Base-by-base conservation (phyloP, 148 eudicot genomes). In the Heliosperma pusillum region DNA sequence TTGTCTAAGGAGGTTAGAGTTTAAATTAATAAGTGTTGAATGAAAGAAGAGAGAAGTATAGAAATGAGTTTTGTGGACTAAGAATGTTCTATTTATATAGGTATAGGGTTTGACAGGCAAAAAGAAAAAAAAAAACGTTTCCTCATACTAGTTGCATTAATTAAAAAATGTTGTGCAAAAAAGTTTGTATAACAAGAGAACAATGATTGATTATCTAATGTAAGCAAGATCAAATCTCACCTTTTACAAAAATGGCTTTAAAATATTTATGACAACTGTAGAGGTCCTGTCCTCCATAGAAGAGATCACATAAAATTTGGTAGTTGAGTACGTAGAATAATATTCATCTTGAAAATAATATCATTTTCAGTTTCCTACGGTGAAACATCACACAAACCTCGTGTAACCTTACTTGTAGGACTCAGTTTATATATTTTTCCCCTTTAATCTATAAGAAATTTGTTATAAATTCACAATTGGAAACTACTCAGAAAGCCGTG, bases 261-360 rank as follows among this genome's bases (percentile, higher is more conserved):
- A 13, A 47, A 70, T 64, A 75, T 66, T 80, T 79, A 79, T 82
- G 90, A 90, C 96, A 90, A 89, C 92, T 93, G 92, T 89, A 80
- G 76, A 61, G 78, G 66, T 82, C 65, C 79, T 82, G 83, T 81
- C 87, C 70, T 83, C 76, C 73, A 80, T 47, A 57, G 74, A 78
- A 72, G 74, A 85, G 84, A 87, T 87, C 82, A 79, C 76, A 80
- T 85, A 78, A 79, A 85, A 85, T 88, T 83, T 80, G 97, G 93
- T 88, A 83, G 93, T 90, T 89, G 93, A 86, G 70, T 77, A 91
- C 83, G 70, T 77, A 52, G 69, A 75, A 80, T 80, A 62, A 44
- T 69, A 61, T 66, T 36, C 47, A 52, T 63, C 65, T 44, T 64
- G 1, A 50, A 52, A 16, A 47, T 8, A 0, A 45, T 33, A n/a